A percentile compares a stretch with the other conserved stretches of the same genome.
These are phyloP conservation scores for Cenchrus fungigraminus DNA, from an alignment of 176 grass and related monocot species.

Conservation along the genomic window DNA sequence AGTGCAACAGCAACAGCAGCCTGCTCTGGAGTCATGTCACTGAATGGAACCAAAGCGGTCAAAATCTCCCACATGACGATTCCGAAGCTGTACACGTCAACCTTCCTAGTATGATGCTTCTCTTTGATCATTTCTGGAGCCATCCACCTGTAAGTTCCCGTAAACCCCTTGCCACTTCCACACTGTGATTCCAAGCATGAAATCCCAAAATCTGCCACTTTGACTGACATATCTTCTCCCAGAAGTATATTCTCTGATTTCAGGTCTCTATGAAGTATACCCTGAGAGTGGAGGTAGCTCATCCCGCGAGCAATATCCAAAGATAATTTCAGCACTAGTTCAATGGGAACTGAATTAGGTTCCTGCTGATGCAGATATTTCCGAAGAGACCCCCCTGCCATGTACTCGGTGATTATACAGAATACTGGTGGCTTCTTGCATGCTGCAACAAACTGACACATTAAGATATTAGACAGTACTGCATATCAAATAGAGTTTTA, in stretches of 20 bases:
- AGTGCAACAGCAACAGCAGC: slow-evolving; percentile 92
- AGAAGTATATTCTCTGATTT: slow-evolving; percentile 99
- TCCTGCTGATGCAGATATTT: slow-evolving; percentile 96
- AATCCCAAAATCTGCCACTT: slow-evolving; percentile 98
- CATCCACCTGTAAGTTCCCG: slow-evolving; percentile 97
- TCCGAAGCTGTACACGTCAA: slow-evolving; percentile 97
- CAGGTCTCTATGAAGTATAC: slow-evolving; percentile 94
- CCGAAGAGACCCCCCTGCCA: slow-evolving; percentile 91
- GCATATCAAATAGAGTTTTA: background rate
- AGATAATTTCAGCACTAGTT: slow-evolving; percentile 79
- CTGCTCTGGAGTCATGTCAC: slow-evolving; percentile 91
- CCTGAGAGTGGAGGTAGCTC: slow-evolving; percentile 89
- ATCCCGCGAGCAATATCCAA: slow-evolving; percentile 95
- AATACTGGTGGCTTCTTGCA: slow-evolving; percentile 97
- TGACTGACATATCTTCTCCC: slow-evolving; percentile 87
- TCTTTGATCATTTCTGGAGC: slow-evolving; percentile 98
- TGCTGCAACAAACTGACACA: slow-evolving; percentile 90
- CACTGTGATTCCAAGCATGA: slow-evolving; percentile 95
- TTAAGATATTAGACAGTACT: slow-evolving; percentile 17
- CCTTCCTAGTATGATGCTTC: slow-evolving; percentile 91
- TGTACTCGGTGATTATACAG: slow-evolving; percentile 96
- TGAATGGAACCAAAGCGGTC: slow-evolving; percentile 85
- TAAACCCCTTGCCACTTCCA: slow-evolving; percentile 84
- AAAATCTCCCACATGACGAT: slow-evolving; percentile 95
- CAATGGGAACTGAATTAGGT: slow-evolving; percentile 76